Evolutionary conservation across 352 stramenopile species (phyloP).

Genomic region (Globisporangium splendens): DNA sequence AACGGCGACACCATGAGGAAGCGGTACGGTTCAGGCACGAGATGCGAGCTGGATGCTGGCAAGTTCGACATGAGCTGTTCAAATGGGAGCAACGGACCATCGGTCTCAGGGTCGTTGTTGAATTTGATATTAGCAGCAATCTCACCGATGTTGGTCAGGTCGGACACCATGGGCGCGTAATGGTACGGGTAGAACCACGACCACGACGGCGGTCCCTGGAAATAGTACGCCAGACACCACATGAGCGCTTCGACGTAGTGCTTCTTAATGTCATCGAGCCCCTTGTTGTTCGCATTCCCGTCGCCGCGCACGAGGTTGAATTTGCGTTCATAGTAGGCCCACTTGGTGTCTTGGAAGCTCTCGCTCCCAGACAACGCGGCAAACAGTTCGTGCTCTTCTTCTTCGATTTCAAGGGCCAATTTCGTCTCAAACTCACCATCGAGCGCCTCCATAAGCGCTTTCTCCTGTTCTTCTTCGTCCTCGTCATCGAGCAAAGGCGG

Average conservation of each 20-base stretch:
- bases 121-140: conserved; percentile 77
- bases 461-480: conserved; percentile 47
- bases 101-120: conserved; percentile 51
- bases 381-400: conserved; percentile 46
- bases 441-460: conserved; percentile 54
- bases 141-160: conserved; percentile 91
- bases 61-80: conserved; percentile 98
- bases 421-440: conserved; percentile 51
- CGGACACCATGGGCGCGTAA: conserved; percentile 98
- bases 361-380: conserved; percentile 48
- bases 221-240: conserved; percentile 83
- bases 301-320: conserved; percentile 62
- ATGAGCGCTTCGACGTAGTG: conserved; percentile 78
- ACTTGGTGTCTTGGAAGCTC: conserved; percentile 83
- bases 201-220: conserved; percentile 94
- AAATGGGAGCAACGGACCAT: conserved; percentile 93
- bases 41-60: conserved; percentile 92
- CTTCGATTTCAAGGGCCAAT: conserved; percentile 33
- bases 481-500: conserved; percentile 39
- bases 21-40: conserved; percentile 91
- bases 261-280: conserved; percentile 61
- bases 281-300: conserved; percentile 48
- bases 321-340: conserved; percentile 83
- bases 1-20: conserved; percentile 95
- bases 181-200: conserved; percentile 99